Base-by-base conservation (phyloP, 306 rosid species). In the Aeschynomene evenia region DNA sequence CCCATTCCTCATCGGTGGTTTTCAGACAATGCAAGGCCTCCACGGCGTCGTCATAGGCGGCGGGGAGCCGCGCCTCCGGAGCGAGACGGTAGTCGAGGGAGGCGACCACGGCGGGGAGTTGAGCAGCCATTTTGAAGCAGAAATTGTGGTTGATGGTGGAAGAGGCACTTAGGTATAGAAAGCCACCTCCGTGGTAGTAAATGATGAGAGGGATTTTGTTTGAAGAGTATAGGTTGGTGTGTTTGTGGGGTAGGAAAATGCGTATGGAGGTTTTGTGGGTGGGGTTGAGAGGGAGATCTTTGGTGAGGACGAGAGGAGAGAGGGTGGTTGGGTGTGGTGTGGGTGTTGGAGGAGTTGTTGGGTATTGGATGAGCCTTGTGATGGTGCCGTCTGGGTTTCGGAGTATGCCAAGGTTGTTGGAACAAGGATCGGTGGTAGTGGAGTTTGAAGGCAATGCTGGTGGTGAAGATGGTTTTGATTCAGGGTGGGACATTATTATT, bases 111-210 rank as follows among this genome's bases (percentile, higher is more conserved):
- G 55, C 81, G 33, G 23, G 4, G 51, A 84, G 37, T 15, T 59
- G 9, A 7, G 31, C n/a, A 0, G 85, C 81, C 51, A 80, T 9
- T 16, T 60, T 40, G 22, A 15, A 43, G 52, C 88, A 80, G 7
- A 84, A 77, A 14, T 80, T 71, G 33, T 80, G 85, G 71, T 22
- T 26, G 0, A 54, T 3, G 0, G 63, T 12, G 1, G 73, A 20
- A 2, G 83, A 53, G 19, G 79, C 77, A 15, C 83, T 66, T 2
- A 16, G n/a, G 3, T 34, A 23, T 24, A 74, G 0, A 53, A 82
- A 79, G 26, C 73, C 84, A 14, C 86, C 83, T 7, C 84, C 86
- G 53, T 79, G 83, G 72, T 58, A 75, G 66, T 66, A 79, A 1
- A 79, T 60, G 7, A 79, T 63, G 2, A 82, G 49, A 48, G 86